phyloP scores from a whole-genome alignment of 2,329 filamentous ascomycete species.

The Cryphonectria japonica region DNA sequence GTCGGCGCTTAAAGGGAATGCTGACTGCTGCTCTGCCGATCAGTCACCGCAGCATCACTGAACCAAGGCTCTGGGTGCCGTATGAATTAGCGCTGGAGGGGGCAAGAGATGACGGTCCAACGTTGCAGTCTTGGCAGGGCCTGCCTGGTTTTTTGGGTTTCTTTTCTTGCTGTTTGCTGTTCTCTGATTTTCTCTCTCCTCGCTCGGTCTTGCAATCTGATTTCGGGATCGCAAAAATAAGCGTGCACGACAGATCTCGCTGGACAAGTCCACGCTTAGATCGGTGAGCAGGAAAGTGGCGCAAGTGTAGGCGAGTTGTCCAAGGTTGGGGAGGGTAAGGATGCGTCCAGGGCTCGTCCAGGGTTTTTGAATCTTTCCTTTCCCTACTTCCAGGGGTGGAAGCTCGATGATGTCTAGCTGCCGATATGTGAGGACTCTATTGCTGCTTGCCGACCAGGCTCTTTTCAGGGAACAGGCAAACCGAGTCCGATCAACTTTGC shows the following conservation, averaged over 20 bases:
- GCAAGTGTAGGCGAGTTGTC: background rate
- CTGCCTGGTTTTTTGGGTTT: constrained; percentile 6
- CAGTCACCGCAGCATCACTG: constrained; percentile 9
- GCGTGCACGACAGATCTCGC: background rate
- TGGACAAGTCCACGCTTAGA: background rate
- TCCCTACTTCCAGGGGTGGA: constrained; percentile 6
- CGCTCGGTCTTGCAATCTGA: background rate
- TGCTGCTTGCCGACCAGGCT: constrained; percentile 23
- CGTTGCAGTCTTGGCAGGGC: constrained; percentile 29
- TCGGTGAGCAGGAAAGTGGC: background rate
- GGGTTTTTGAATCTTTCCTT: background rate
- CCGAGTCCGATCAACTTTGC: background rate
- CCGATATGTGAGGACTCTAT: constrained; percentile 27
- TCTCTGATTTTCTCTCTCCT: background rate
- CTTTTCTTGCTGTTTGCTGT: background rate
- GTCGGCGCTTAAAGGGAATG: constrained; percentile 9
- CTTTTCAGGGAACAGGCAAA: constrained; percentile 14
- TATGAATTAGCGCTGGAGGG: background rate
- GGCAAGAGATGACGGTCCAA: constrained; percentile 23
- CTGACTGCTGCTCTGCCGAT: constrained; percentile 13
- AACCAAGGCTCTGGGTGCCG: constrained; percentile 2
- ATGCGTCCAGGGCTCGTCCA: background rate
- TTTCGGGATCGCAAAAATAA: background rate
- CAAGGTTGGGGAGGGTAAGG: background rate
- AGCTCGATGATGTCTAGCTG: constrained; percentile 22